Evolutionary conservation across 2,329 filamentous ascomycete species (phyloP).

Genomic region (Fusarium torulosum): DNA sequence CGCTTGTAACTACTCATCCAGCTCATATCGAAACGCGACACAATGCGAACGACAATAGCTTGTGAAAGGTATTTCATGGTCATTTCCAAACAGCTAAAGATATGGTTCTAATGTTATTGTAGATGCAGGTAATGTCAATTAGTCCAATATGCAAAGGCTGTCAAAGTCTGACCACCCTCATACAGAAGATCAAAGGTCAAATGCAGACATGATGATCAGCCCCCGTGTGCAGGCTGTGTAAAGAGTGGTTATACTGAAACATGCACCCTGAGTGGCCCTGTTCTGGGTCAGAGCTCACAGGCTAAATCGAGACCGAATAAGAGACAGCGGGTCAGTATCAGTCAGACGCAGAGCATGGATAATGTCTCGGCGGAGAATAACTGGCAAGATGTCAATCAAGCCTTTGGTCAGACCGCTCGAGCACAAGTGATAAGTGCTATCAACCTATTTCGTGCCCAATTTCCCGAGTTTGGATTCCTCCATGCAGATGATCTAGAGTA

Average conservation of each 20-base stretch:
- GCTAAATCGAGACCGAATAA: slow-evolving; percentile 19
- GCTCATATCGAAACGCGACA: slow-evolving; percentile 14
- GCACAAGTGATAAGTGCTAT: slow-evolving; percentile 22
- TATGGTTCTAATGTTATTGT: background rate
- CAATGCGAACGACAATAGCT: slow-evolving; percentile 44
- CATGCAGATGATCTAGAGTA: slow-evolving; percentile 46
- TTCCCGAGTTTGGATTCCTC: slow-evolving; percentile 44
- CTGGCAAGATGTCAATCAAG: slow-evolving; percentile 16
- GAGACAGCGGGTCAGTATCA: slow-evolving; percentile 14
- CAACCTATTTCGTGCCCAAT: slow-evolving; percentile 39
- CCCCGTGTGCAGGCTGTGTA: slow-evolving; percentile 43
- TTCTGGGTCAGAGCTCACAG: background rate
- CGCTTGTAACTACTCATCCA: slow-evolving; percentile 10
- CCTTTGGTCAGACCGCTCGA: slow-evolving; percentile 18
- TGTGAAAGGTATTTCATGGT: slow-evolving; percentile 34
- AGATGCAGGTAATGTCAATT: slow-evolving; percentile 42
- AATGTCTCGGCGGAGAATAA: background rate
- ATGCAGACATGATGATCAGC: slow-evolving; percentile 42
- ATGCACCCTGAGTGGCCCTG: slow-evolving; percentile 39
- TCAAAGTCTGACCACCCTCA: background rate
- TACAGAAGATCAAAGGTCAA: slow-evolving; percentile 46
- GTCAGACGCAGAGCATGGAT: background rate
- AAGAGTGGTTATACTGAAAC: slow-evolving; percentile 34
- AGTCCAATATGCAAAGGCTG: background rate
- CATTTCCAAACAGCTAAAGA: fast-evolving